Conservation (phyloP, 2,329 filamentous ascomycete genomes). For the Plenodomus lindquistii region DNA sequence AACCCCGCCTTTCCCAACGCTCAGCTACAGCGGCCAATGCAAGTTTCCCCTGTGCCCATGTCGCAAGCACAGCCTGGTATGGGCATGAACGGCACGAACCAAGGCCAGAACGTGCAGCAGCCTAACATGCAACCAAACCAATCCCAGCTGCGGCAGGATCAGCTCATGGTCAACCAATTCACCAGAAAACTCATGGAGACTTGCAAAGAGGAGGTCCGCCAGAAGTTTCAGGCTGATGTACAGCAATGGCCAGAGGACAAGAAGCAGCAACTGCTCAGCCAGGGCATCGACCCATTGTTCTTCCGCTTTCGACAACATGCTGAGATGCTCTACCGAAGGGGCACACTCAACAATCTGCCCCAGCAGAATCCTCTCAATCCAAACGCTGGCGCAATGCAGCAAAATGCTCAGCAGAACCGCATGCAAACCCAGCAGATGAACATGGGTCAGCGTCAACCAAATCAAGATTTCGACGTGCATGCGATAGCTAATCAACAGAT, state of each 20-base stretch:
- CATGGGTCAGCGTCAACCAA: constrained; percentile 32
- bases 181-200: constrained; percentile 53
- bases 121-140: constrained; percentile 36
- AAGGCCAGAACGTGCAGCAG: constrained; percentile 36
- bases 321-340: constrained; percentile 34
- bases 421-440: constrained; percentile 34
- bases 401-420: constrained; percentile 27
- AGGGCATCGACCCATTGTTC: constrained; percentile 55
- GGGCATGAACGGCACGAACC: constrained; percentile 37
- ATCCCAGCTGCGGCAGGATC: constrained; percentile 24
- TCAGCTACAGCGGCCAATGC: constrained; percentile 56
- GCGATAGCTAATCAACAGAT: constrained; percentile 64
- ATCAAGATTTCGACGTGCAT: constrained; percentile 53
- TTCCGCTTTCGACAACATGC: constrained; percentile 57
- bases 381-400: constrained; percentile 42
- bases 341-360: constrained; percentile 17
- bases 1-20: constrained; percentile 50
- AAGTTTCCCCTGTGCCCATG: constrained; percentile 54
- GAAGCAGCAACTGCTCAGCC: constrained; percentile 49
- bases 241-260: constrained; percentile 52
- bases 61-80: constrained; percentile 35
- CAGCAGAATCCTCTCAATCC: constrained; percentile 13
- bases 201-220: constrained; percentile 55
- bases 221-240: constrained; percentile 47
- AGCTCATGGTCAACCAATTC: constrained; percentile 47